These are phyloP conservation scores for Candida taoyuanica DNA, from an alignment of 805 yeast species.

Conservation along the genomic window DNA sequence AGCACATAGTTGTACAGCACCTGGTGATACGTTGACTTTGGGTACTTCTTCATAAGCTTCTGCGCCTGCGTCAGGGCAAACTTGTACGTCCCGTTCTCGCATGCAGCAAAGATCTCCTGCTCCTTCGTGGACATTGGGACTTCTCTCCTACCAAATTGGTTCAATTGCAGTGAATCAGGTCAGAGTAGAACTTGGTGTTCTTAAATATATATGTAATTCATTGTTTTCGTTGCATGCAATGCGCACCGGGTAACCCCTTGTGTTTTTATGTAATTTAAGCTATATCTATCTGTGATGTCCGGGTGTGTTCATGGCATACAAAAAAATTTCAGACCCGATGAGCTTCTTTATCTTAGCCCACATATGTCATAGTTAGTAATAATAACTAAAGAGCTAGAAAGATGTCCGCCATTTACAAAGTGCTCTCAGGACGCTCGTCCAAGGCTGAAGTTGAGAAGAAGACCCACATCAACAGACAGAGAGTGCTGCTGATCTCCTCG, in stretches of 20 bases:
- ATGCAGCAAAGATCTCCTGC: conserved; percentile 36
- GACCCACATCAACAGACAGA: conserved; percentile 75
- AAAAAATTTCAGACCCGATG: not conserved
- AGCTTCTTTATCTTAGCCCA: not conserved
- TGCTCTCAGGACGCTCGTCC: conserved; percentile 46
- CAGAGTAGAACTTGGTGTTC: too few species aligned
- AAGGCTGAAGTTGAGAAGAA: conserved; percentile 36
- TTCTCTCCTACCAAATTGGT: too few species aligned
- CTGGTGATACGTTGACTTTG: conserved; percentile 49
- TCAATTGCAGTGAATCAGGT: too few species aligned
- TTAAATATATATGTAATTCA: too few species aligned
- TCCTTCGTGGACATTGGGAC: conserved; percentile 31
- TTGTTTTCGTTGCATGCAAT: too few species aligned
- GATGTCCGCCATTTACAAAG: conserved; percentile 74
- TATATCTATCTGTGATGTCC: too few species aligned
- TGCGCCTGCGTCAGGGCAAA: conserved; percentile 47
- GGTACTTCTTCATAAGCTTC: conserved; percentile 47
- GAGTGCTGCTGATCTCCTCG: conserved; percentile 84
- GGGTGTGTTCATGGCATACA: not conserved
- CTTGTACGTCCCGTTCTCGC: conserved; percentile 49
- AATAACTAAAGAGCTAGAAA: not conserved
- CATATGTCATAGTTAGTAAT: too few species aligned
- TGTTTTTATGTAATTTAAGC: too few species aligned
- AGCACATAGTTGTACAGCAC: conserved; percentile 31
- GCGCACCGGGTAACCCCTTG: too few species aligned